phyloP scores from a whole-genome alignment of 805 yeast species.

The Pichia pseudocactophila region DNA sequence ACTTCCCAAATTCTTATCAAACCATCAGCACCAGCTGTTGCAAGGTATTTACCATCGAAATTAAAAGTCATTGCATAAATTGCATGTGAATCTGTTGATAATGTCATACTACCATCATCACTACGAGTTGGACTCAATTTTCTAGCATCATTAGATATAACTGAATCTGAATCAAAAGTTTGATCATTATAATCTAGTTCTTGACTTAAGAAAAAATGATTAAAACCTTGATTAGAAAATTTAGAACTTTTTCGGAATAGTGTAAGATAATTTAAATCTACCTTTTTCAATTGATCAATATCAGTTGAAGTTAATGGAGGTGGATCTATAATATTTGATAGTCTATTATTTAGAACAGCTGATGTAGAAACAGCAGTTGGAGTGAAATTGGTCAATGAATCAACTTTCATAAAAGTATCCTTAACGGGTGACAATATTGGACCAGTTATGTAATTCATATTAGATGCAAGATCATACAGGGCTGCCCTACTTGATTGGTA shows the following conservation, averaged over 20 bases:
- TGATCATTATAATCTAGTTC: slow-evolving; percentile 33
- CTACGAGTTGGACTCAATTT: neutral
- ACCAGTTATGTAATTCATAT: neutral
- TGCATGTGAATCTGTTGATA: slow-evolving; percentile 27
- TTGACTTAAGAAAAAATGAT: slow-evolving; percentile 56
- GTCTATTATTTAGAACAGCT: too few species aligned
- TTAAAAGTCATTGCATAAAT: slow-evolving; percentile 72
- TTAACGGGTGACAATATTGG: neutral
- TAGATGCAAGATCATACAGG: neutral
- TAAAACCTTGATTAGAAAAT: slow-evolving; percentile 37
- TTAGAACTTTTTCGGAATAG: slow-evolving; percentile 36
- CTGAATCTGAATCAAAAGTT: neutral
- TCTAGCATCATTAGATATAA: neutral
- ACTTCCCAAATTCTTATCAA: slow-evolving; percentile 71
- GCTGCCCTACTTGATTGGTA: neutral
- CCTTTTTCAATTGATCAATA: slow-evolving; percentile 15
- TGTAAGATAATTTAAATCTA: slow-evolving; percentile 47
- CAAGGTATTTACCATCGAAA: slow-evolving; percentile 72
- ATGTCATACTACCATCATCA: neutral
- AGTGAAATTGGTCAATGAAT: neutral
- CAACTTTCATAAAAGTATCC: neutral
- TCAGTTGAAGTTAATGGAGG: neutral
- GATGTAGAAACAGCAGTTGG: neutral
- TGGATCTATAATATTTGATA: neutral
- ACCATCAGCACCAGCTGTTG: slow-evolving; percentile 76